Percentiles rank a stretch among this genome's conserved stretches.
Evolutionary conservation across 2,329 filamentous ascomycete species (phyloP).

Genomic region (Colletotrichum brevisporum): DNA sequence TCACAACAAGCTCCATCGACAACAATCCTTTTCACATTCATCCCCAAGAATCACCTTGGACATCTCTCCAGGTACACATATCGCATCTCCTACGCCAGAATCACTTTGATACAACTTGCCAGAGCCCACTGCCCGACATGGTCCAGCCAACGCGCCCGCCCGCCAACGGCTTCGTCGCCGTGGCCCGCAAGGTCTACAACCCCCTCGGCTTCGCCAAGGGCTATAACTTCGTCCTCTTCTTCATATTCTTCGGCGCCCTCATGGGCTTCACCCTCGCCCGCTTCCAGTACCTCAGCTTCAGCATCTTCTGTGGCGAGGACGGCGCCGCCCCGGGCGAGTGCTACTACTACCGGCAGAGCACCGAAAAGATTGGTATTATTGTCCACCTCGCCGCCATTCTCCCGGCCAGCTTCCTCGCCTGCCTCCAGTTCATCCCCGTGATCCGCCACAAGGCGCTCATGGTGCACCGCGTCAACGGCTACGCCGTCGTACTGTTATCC

Average conservation of each 20-base stretch:
- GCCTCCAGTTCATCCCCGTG: constrained; percentile 64
- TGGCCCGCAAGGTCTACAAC: constrained; percentile 53
- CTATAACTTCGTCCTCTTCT: constrained; percentile 71
- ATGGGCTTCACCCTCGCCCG: constrained; percentile 64
- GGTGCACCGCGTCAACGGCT: constrained; percentile 73
- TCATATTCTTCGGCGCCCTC: constrained; percentile 61
- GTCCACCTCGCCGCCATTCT: constrained; percentile 62
- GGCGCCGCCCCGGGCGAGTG: constrained; percentile 54
- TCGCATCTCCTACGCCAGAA: too few species aligned
- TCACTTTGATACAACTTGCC: too few species aligned
- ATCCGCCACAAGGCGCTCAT: constrained; percentile 63
- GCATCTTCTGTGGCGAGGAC: constrained; percentile 42
- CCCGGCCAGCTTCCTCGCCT: constrained; percentile 59
- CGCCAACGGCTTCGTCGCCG: constrained; percentile 43
- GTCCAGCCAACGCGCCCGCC: constrained; percentile 29
- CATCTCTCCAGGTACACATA: too few species aligned
- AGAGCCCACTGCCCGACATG: constrained; percentile 13
- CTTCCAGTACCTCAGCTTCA: constrained; percentile 61
- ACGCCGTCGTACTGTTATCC: constrained; percentile 64
- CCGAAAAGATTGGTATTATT: constrained; percentile 57
- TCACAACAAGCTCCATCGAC: too few species aligned
- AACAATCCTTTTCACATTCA: too few species aligned
- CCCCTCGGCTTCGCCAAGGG: constrained; percentile 68
- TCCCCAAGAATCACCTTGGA: too few species aligned
- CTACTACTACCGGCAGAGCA: constrained; percentile 49